Conservation (phyloP, 345 rosid genomes). For the Boechera retrofracta region DNA sequence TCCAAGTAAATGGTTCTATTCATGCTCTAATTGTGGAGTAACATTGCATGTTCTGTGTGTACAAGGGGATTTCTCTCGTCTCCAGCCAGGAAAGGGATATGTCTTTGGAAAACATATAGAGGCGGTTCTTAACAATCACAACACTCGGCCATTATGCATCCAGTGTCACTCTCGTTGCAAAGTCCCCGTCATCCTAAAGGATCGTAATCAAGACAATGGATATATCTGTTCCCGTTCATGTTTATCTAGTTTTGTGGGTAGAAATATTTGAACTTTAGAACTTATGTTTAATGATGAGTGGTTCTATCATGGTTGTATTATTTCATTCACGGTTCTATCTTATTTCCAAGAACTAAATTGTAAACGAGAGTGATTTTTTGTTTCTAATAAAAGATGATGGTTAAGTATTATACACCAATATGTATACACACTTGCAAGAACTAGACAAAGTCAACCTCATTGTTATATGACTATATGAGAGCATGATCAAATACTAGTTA, state of each 20-base stretch:
- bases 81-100: not conserved
- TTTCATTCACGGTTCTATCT: too few relatives aligned
- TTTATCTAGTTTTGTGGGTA: not conserved
- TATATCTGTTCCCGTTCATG: slow-evolving; percentile 4
- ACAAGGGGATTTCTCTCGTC: slow-evolving; percentile 10
- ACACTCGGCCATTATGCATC: slow-evolving; percentile 7
- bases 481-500: too few relatives aligned
- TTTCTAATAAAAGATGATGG: too few relatives aligned
- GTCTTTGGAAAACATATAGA: too few relatives aligned
- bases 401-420: too few relatives aligned
- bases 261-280: too few relatives aligned
- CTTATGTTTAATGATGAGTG: not conserved
- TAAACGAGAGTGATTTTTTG: too few relatives aligned
- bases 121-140: not conserved
- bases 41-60: slow-evolving; percentile 5
- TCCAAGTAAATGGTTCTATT: not conserved
- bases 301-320: too few relatives aligned
- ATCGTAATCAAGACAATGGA: not conserved
- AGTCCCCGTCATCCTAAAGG: slow-evolving; percentile 14
- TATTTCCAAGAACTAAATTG: too few relatives aligned
- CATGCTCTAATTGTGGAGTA: slow-evolving; percentile 9
- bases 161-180: slow-evolving; percentile 32
- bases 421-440: too few relatives aligned
- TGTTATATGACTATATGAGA: too few relatives aligned
- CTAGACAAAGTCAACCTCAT: too few relatives aligned